Evolutionary conservation across 192 early-diverging fungal species (phyloP), one percentile per base, ranked within the genome.

Genomic region (Podila epicladia): DNA sequence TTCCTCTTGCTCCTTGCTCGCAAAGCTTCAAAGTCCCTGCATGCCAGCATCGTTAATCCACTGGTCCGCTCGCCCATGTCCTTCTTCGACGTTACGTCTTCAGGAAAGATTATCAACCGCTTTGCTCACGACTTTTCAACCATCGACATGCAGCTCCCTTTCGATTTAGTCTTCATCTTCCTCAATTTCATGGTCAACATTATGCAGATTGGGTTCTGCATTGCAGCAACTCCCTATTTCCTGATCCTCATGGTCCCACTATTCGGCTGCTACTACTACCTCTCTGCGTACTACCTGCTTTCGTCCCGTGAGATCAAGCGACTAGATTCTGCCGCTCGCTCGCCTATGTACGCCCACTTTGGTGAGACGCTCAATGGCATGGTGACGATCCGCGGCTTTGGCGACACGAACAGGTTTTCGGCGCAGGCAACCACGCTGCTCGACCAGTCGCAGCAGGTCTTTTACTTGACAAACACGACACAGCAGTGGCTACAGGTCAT

Each of bases 271-370:
- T 94, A 93, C 74, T 72, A 84, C 19, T 49, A 75, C 28, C 62
- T 94, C n/a, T 90, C 86, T n/a, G 32, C 83, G 78, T 67, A 93
- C 88, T 83, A 76, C 92, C 68, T 88, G 64, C 37, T 50, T 15
- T 84, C 89, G 3, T 89, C 91, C 0, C 87, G 95, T 55, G 95
- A 97, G 82, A 84, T 97, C 58, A 95, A 95, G 85, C 88, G 96
- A 15, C 80, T 97, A 20, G 93, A 96, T 74, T 92, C 92, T 15
- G 64, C 64, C 9, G 64, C 64, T 50, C 64, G 64, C 24, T 65
- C 64, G n/a, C 64, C 64, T 41, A 1, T 65, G 64, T 65, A 65
- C 12, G 64, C 64, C 28, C 64, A 65, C 28, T 65, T 65, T 41
- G 37, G 64, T 28, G 64, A 65, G 29, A 65, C 64, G 12, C 64